These are phyloP conservation scores for Aspergillus homomorphus DNA, from an alignment of 495 filamentous ascomycete species.

Conservation along the genomic window DNA sequence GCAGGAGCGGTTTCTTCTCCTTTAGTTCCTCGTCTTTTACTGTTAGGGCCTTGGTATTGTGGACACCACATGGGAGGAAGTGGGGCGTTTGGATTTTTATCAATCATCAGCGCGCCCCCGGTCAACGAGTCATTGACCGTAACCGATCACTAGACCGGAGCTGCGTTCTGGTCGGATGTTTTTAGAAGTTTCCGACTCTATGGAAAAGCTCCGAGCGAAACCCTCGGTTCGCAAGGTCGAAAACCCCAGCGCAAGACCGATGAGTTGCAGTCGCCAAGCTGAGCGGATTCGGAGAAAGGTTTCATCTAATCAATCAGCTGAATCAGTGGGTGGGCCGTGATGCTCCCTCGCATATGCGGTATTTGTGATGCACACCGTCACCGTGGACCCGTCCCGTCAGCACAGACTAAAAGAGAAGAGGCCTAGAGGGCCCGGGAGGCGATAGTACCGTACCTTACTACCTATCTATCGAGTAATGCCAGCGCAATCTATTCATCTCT, in stretches of 20 bases:
- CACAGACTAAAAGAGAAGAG: conserved; percentile 4
- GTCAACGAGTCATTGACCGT: conserved; percentile 11
- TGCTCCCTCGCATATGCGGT: background rate
- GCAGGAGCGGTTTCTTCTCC: background rate
- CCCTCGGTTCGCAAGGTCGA: conserved; percentile 6
- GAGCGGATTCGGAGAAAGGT: background rate
- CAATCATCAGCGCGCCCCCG: conserved; percentile 8
- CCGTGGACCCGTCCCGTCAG: background rate
- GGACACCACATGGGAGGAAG: conserved; percentile 1
- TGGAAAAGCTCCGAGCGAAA: conserved; percentile 1
- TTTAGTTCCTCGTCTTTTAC: background rate
- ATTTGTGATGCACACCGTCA: too few relatives aligned
- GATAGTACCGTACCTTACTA: too few relatives aligned
- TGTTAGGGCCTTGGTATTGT: conserved; percentile 13
- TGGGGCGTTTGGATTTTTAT: conserved; percentile 11
- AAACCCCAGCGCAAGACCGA: too few relatives aligned
- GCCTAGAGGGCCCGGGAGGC: too few relatives aligned
- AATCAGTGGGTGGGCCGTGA: background rate
- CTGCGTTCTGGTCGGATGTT: background rate
- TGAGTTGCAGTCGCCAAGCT: too few relatives aligned
- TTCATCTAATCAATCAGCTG: background rate
- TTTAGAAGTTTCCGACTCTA: background rate
- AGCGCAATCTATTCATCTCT: too few relatives aligned
- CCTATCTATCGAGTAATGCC: too few relatives aligned
- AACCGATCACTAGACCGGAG: conserved; percentile 2